phyloP scores from a whole-genome alignment of 108 stramenopile species.

The Nitzschia sp. region DNA sequence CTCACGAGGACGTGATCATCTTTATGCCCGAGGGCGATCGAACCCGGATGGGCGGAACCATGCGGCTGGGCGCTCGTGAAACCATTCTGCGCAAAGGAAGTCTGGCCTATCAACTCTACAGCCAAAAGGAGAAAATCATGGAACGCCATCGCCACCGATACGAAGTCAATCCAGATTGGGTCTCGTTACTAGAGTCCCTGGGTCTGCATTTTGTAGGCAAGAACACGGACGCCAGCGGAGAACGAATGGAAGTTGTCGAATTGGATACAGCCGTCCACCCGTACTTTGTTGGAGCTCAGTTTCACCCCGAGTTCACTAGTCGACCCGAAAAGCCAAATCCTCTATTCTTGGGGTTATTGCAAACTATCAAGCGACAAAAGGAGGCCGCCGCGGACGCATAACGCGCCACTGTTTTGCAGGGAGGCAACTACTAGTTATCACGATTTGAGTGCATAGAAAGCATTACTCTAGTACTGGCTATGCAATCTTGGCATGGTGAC shows the following conservation, averaged over 20 bases:
- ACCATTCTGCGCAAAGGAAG: conserved; percentile 75
- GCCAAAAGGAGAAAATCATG: conserved; percentile 46
- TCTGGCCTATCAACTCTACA: conserved; percentile 42
- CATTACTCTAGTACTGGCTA: no score
- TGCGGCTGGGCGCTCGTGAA: conserved; percentile 94
- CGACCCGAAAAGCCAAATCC: conserved; percentile 94
- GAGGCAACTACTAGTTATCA: no score
- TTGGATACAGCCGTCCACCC: conserved; percentile 82
- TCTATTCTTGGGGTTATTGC: conserved; percentile 90
- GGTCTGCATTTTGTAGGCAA: conserved; percentile 94
- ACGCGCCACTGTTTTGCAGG: no score
- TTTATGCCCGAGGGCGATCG: conserved; percentile 99
- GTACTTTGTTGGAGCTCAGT: conserved; percentile 97
- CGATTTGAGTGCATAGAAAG: no score
- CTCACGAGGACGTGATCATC: conserved; percentile 79
- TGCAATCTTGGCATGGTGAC: no score
- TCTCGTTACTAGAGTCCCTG: conserved; percentile 73
- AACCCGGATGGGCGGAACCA: conserved; percentile 97
- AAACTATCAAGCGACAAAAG: conserved; percentile 71
- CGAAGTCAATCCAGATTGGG: conserved; percentile 97
- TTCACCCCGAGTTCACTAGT: conserved; percentile 97
- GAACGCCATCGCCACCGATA: conserved; percentile 99
- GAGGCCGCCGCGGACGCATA: no score
- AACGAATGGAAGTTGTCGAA: conserved; percentile 98
- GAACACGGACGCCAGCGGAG: conserved; percentile 77